Conservation (phyloP, 1,139 yeast species). For the Hyphopichia burtonii region DNA sequence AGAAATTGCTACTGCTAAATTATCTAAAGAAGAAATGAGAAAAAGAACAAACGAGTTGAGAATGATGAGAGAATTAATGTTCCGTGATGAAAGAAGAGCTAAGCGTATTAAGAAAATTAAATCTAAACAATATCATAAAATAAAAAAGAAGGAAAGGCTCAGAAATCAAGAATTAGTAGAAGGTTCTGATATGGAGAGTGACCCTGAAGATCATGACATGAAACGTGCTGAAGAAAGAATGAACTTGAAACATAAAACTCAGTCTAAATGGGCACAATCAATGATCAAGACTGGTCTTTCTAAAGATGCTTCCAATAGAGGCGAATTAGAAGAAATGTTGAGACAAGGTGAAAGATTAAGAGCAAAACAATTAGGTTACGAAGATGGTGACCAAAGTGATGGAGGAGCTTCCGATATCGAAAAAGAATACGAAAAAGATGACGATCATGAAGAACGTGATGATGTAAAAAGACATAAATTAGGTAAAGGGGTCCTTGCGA, state of each 20-base stretch:
- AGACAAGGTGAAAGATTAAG: conserved; percentile 80
- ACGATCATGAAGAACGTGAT: conserved; percentile 29
- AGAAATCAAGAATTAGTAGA: conserved; percentile 71
- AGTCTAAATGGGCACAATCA: conserved; percentile 86
- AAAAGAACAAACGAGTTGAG: conserved; percentile 81
- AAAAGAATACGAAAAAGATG: conserved; percentile 39
- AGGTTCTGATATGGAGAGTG: conserved; percentile 51
- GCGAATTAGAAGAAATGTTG: conserved; percentile 92
- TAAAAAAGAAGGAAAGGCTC: conserved; percentile 80
- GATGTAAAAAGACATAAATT: conserved; percentile 38
- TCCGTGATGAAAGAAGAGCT: conserved; percentile 89
- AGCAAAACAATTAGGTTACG: conserved; percentile 69
- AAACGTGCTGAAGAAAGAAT: conserved; percentile 89
- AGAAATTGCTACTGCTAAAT: conserved; percentile 77
- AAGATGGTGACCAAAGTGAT: conserved; percentile 53
- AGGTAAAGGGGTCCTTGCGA: conserved; percentile 85
- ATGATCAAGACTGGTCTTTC: conserved; percentile 89
- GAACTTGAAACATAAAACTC: conserved; percentile 85
- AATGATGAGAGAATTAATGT: conserved; percentile 92
- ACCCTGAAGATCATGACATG: conserved; percentile 64
- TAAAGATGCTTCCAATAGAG: conserved; percentile 79
- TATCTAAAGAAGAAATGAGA: conserved; percentile 76
- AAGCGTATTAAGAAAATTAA: conserved; percentile 91
- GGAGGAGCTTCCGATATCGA: conserved; percentile 53
- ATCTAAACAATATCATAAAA: conserved; percentile 83